A percentile compares a stretch with the other conserved stretches of the same genome.
These are phyloP conservation scores for Typha latifolia DNA, from an alignment of 176 grass and related monocot genomes.

Conservation along the genomic window DNA sequence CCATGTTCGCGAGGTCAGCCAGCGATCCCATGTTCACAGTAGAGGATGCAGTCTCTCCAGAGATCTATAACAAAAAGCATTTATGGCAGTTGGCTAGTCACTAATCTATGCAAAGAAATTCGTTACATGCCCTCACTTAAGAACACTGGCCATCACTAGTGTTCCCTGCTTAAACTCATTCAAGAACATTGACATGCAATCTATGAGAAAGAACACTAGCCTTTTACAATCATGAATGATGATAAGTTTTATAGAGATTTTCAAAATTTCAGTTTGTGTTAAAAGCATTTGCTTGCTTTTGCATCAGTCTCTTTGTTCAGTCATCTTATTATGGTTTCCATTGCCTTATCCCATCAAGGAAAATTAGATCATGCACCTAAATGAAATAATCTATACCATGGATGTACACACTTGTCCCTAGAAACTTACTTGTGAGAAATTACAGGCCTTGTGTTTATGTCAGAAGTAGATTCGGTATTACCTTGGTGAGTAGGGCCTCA, in stretches of 20 bases:
- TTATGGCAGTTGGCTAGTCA: neutral
- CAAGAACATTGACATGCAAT: too few relatives aligned
- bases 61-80: conserved; percentile 34
- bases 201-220: too few relatives aligned
- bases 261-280: too few relatives aligned
- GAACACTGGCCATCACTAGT: neutral
- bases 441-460: neutral
- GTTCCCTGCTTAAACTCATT: neutral
- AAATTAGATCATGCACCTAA: too few relatives aligned
- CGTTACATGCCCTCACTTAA: neutral
- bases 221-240: too few relatives aligned
- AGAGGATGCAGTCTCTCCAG: conserved; percentile 62
- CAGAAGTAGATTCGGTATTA: neutral
- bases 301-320: too few relatives aligned
- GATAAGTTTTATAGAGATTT: too few relatives aligned
- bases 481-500: conserved; percentile 86
- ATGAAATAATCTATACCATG: too few relatives aligned
- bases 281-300: too few relatives aligned
- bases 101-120: neutral
- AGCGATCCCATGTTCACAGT: conserved; percentile 69
- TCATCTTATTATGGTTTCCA: too few relatives aligned
- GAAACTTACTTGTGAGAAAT: neutral
- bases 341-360: too few relatives aligned
- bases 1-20: conserved; percentile 69
- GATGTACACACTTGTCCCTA: too few relatives aligned